These are phyloP conservation scores for Colletotrichum tabaci DNA, from an alignment of 2,329 filamentous ascomycete genomes.

Conservation along the genomic window DNA sequence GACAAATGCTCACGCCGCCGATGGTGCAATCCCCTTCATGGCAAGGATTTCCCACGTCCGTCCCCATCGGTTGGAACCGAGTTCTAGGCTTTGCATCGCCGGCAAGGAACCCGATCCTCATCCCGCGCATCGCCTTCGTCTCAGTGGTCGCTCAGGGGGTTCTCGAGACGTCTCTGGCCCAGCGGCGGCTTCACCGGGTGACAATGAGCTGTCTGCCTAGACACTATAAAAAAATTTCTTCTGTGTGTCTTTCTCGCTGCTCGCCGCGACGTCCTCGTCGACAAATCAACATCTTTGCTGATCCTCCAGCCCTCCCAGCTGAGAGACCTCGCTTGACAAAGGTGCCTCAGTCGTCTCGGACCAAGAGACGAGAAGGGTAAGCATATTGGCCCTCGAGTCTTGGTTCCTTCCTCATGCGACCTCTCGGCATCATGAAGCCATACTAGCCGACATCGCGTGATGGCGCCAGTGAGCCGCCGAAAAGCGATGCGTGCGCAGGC, in stretches of 20 bases:
- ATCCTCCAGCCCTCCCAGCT: not conserved
- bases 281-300: constrained; percentile 21
- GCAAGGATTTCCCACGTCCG: not conserved
- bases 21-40: not conserved
- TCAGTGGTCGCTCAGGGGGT: not conserved
- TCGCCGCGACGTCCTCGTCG: not conserved
- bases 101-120: constrained; percentile 26
- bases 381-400: constrained; percentile 6
- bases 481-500: constrained; percentile 16
- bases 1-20: not conserved
- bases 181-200: not conserved
- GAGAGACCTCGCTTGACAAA: constrained; percentile 4
- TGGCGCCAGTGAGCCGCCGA: constrained; percentile 26
- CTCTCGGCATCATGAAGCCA: constrained; percentile 35
- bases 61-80: constrained; percentile 23
- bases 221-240: not conserved
- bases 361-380: constrained; percentile 25
- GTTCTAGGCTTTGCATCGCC: constrained; percentile 15
- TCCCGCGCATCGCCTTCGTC: constrained; percentile 5
- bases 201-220: not conserved
- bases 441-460: constrained; percentile 34
- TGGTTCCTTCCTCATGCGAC: constrained; percentile 33
- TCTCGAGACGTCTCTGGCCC: not conserved
- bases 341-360: not conserved
- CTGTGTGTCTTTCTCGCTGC: no score